Evolutionary conservation across 2,329 filamentous ascomycete genomes (phyloP).

Genomic region (Chalaropsis ovoidea): DNA sequence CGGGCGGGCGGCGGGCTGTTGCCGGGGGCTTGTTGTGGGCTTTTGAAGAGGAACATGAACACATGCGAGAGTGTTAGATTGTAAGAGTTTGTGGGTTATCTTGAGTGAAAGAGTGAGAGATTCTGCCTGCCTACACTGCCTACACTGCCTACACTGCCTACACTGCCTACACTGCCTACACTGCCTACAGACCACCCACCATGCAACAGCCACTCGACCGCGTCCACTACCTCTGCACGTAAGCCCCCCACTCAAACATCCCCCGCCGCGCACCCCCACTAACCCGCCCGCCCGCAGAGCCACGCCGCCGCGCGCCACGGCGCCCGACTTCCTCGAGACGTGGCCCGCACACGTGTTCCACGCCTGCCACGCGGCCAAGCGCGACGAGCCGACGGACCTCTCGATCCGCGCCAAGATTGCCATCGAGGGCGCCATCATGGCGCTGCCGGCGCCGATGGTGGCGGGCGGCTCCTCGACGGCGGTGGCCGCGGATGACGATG

Average conservation of each 20-base stretch:
- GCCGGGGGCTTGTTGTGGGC: no score
- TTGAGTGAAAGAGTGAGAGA: no score
- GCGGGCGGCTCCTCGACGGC: neutral
- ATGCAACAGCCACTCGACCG: slow-evolving; percentile 1
- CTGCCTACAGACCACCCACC: no score
- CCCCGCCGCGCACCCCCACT: neutral
- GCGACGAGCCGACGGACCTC: slow-evolving; percentile 15
- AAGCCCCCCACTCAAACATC: no score
- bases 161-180: no score
- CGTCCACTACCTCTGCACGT: neutral
- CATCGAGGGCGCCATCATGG: slow-evolving; percentile 19
- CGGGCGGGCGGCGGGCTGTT: no score
- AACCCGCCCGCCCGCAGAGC: neutral
- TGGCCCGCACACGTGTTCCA: slow-evolving; percentile 16
- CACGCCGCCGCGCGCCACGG: neutral
- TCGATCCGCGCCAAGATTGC: slow-evolving; percentile 18
- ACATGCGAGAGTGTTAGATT: no score
- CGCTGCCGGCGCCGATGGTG: slow-evolving; percentile 2
- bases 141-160: no score
- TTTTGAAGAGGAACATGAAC: no score
- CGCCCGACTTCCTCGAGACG: neutral
- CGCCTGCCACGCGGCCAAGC: slow-evolving; percentile 17
- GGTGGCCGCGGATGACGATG: neutral
- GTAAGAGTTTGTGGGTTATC: no score
- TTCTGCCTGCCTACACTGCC: no score